Percentiles rank a stretch among this genome's conserved stretches.
These are phyloP conservation scores for Heritiera fomes DNA, from an alignment of 345 rosid species.

Conservation along the genomic window DNA sequence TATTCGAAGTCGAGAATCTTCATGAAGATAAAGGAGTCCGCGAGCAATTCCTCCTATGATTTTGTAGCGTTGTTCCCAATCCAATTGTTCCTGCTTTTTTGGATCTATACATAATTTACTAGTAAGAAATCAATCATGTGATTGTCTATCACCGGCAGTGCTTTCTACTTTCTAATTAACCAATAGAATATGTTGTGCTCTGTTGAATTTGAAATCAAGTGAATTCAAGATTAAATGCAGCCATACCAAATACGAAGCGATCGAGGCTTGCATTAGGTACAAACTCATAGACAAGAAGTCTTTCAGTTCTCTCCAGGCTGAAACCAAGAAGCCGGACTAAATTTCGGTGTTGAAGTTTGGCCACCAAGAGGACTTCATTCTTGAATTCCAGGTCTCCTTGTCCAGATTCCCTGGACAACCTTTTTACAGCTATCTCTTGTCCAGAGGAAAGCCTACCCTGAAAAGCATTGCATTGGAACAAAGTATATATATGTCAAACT, in stretches of 20 bases:
- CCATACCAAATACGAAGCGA: neutral
- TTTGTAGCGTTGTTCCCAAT: constrained; percentile 23
- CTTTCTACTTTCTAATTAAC: neutral
- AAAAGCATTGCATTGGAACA: neutral
- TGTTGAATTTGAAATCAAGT: neutral
- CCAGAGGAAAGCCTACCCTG: constrained; percentile 9
- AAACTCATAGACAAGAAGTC: constrained; percentile 13
- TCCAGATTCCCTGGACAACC: neutral
- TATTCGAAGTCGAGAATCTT: constrained; percentile 27
- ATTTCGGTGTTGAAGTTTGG: constrained; percentile 22
- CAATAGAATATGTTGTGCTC: neutral
- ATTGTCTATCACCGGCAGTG: neutral
- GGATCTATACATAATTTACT: neutral
- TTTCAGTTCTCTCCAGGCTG: constrained; percentile 4
- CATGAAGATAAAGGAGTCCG: constrained; percentile 43
- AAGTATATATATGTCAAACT: neutral
- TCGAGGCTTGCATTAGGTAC: constrained; percentile 17
- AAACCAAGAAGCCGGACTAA: constrained; percentile 12
- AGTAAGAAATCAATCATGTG: neutral
- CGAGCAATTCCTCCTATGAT: constrained; percentile 36
- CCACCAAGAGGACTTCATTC: constrained; percentile 13
- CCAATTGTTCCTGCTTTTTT: neutral
- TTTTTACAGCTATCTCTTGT: constrained; percentile 15
- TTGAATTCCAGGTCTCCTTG: constrained; percentile 17
- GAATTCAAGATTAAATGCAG: neutral